Conservation (phyloP, 2,329 filamentous ascomycete species). For the Cercospora sesami region DNA sequence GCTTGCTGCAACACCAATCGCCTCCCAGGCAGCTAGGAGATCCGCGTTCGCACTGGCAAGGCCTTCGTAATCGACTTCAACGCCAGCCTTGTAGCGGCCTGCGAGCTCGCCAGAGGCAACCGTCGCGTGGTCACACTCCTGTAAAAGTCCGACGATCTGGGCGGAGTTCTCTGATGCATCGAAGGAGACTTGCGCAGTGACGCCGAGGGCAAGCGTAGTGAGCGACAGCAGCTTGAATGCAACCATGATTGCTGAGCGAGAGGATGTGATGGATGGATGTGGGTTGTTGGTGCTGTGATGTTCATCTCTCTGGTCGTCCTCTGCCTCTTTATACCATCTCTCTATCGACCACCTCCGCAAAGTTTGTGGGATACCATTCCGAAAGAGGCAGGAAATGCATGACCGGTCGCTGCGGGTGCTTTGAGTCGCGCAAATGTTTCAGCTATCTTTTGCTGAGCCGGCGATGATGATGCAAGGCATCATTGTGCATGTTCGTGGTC, state of each 20-base stretch:
- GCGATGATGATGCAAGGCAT: not conserved
- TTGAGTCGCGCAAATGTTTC: not conserved
- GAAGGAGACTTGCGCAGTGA: conserved; percentile 14
- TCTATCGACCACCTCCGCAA: not conserved
- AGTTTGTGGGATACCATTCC: not conserved
- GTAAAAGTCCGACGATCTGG: not conserved
- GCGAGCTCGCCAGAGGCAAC: not conserved
- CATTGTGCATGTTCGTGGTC: not conserved
- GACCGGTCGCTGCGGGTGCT: not conserved
- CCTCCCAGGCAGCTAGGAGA: conserved; percentile 6
- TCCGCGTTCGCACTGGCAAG: not conserved
- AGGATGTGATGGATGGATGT: not conserved
- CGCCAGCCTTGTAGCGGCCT: not conserved
- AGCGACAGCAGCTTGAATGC: conserved; percentile 8
- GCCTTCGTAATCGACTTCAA: not conserved
- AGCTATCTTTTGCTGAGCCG: not conserved
- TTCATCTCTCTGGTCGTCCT: not conserved
- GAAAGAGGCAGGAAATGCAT: not conserved
- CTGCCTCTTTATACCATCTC: not conserved
- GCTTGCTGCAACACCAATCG: not conserved
- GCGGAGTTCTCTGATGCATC: conserved; percentile 14
- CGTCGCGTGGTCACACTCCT: conserved; percentile 2
- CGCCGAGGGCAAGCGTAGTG: conserved; percentile 1
- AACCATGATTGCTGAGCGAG: conserved; percentile 4
- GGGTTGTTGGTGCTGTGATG: not conserved